Evolutionary conservation across 1,139 yeast genomes (phyloP).

Genomic region (Taphrina deformans): DNA sequence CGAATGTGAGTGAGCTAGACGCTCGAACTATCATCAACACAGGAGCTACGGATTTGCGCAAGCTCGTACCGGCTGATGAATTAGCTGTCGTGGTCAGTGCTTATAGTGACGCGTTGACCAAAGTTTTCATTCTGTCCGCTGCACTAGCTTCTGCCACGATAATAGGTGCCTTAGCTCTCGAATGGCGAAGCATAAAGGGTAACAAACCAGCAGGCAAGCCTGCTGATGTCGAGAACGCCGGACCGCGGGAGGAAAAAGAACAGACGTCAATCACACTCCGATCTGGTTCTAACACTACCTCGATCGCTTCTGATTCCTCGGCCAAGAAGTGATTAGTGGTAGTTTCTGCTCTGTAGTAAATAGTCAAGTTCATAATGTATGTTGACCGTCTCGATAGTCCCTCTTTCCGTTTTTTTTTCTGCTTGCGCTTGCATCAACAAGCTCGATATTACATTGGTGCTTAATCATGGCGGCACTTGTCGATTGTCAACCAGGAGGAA

Average conservation of each 20-base stretch:
- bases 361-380: too few species aligned
- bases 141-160: not conserved
- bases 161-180: not conserved
- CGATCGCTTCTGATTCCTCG: not conserved
- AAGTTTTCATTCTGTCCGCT: not conserved
- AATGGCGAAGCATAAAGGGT: not conserved
- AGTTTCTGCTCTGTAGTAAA: too few species aligned
- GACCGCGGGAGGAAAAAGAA: not conserved
- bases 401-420: too few species aligned
- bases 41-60: not conserved
- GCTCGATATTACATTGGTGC: too few species aligned
- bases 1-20: not conserved
- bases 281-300: not conserved
- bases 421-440: too few species aligned
- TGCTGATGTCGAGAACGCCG: not conserved
- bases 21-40: not conserved
- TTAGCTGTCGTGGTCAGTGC: not conserved
- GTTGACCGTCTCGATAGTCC: too few species aligned
- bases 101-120: not conserved
- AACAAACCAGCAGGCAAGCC: not conserved
- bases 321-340: too few species aligned
- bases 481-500: too few species aligned
- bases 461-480: too few species aligned
- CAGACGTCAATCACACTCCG: not conserved
- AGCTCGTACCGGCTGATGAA: not conserved